Evolutionary conservation across 768 basidiomycete genomes (phyloP).

Genomic region (Boletellus emodensis): DNA sequence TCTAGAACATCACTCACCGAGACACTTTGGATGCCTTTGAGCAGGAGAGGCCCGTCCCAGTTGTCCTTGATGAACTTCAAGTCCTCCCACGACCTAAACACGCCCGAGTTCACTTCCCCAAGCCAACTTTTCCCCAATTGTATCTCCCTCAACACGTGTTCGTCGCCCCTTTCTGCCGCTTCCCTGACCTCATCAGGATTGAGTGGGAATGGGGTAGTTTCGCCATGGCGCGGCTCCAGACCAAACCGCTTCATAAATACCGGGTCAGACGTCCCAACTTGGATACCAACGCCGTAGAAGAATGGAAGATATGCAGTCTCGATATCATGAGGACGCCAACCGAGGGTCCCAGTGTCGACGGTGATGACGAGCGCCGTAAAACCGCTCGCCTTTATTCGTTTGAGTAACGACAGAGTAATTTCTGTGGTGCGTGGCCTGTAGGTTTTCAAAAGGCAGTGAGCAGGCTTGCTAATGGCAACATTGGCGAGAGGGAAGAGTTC

Average conservation of each 20-base stretch:
- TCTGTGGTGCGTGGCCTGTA: constrained; percentile 27
- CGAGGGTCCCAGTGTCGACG: constrained; percentile 40
- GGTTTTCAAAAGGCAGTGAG: background rate
- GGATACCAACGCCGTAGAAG: constrained; percentile 36
- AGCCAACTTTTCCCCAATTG: constrained; percentile 38
- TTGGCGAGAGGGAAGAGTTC: background rate
- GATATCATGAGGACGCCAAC: constrained; percentile 44
- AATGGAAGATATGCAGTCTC: constrained; percentile 36
- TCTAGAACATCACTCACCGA: constrained; percentile 2
- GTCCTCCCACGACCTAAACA: constrained; percentile 44
- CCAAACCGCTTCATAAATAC: constrained; percentile 41
- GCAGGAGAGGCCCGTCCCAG: constrained; percentile 47
- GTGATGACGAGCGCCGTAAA: constrained; percentile 45
- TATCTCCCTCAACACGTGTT: constrained; percentile 23
- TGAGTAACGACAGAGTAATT: constrained; percentile 39
- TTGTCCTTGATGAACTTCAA: constrained; percentile 39
- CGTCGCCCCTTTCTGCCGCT: constrained; percentile 29
- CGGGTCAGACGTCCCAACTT: constrained; percentile 43
- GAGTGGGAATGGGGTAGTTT: constrained; percentile 35
- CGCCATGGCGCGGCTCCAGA: constrained; percentile 23
- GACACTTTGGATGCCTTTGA: constrained; percentile 42
- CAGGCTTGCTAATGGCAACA: background rate
- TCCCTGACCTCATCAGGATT: constrained; percentile 26
- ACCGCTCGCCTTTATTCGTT: constrained; percentile 39
- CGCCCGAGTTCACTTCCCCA: constrained; percentile 36